Evolutionary conservation across 768 basidiomycete species (phyloP), one percentile per base, ranked within the genome.

Genomic region (Stropharia rugosoannulata): DNA sequence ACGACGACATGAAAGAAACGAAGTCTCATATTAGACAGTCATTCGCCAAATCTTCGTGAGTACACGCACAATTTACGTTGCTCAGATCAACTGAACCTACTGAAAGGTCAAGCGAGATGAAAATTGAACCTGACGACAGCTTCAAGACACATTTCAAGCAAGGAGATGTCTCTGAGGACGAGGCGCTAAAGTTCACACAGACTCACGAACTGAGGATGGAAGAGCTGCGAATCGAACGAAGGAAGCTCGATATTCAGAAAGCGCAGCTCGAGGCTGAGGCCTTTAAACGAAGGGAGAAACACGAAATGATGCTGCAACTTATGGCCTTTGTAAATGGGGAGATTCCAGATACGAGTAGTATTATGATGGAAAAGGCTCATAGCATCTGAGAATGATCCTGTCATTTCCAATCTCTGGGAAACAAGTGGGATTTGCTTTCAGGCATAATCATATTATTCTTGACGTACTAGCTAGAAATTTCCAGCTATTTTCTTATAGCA

Each of bases 401-500:
- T 4, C 5, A 43, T 19, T 43, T 18, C 16, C 8, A n/a, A 16
- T 41, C 19, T 7, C 5, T 12, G 16, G 4, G 22, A 22, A 22
- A 22, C 22, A 22, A 22, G 22, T 22, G 22, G 22, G 18, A 43
- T n/a, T 43, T 43, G 16, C 1, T 43, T 27, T 27, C 22, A 46
- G 43, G 43, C 11, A 27, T 19, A 45, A 25, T 25, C 2, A 29
- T 27, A 32, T 1, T 41, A 19, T 41, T 15, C 12, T 46, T 27
- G 11, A 6, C 11, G 7, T 46, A n/a, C n/a, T n/a, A 12, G n/a
- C 16, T 19, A 43, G 10, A 16, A 6, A 18, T 5, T 37, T 32
- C 29, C 29, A 7, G 6, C 61, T 55, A 74, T 48, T 70, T 74
- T 22, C 67, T 63, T 9, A 75, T 57, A 0, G 78, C 79, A 54